Conservation (phyloP, 352 stramenopile genomes). For the Phytophthora multivora region DNA sequence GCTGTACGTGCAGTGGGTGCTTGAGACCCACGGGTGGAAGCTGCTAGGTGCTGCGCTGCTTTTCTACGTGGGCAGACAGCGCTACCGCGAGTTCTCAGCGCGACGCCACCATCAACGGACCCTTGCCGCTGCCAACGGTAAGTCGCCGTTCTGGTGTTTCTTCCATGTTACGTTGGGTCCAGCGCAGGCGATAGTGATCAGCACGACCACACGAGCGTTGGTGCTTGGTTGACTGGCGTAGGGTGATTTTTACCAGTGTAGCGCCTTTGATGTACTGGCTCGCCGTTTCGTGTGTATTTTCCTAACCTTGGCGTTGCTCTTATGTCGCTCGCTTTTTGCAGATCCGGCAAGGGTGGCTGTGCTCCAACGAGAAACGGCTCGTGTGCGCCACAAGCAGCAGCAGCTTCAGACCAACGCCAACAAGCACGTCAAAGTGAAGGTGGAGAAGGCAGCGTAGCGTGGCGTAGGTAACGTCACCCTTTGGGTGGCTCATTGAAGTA, state of each 20-base stretch:
- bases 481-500: conserved; percentile 4
- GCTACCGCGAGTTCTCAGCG: conserved; percentile 36
- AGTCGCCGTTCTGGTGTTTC: conserved; percentile 9
- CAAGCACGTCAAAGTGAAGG: conserved; percentile 10
- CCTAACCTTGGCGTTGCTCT: background rate
- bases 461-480: conserved; percentile 11
- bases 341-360: conserved; percentile 59
- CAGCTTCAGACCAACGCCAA: conserved; percentile 32
- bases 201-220: conserved; percentile 1
- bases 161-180: conserved; percentile 12
- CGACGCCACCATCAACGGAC: conserved; percentile 35
- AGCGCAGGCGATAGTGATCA: conserved; percentile 4
- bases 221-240: conserved; percentile 20
- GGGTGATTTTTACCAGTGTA: conserved; percentile 24
- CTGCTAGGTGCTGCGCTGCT: conserved; percentile 40
- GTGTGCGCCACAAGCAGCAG: conserved; percentile 64
- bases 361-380: conserved; percentile 59
- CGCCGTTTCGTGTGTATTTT: conserved; percentile 18
- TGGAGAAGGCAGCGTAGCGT: conserved; percentile 41
- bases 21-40: conserved; percentile 66
- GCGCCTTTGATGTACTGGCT: background rate
- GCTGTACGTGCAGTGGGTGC: conserved; percentile 24
- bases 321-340: conserved; percentile 19
- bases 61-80: conserved; percentile 28
- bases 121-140: conserved; percentile 61